These are phyloP conservation scores for Viridothelium virens DNA, from an alignment of 495 filamentous ascomycete genomes.

Conservation along the genomic window DNA sequence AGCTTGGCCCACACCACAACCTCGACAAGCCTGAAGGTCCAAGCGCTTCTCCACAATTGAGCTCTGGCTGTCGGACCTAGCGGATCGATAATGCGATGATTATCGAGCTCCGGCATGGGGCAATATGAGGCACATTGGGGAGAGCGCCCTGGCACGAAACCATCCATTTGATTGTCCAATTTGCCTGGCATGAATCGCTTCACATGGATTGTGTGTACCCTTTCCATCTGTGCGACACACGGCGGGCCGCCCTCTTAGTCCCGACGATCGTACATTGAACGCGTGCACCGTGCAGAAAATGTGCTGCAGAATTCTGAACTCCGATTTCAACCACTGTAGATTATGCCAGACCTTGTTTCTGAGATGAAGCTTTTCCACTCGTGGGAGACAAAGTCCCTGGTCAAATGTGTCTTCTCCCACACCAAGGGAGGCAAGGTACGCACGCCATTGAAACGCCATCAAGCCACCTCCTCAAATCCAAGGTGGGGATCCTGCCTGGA, in stretches of 20 bases:
- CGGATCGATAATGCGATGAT: not conserved
- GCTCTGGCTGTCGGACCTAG: not conserved
- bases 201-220: not conserved
- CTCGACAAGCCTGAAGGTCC: not conserved
- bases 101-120: not conserved
- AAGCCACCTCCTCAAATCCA: constrained; percentile 10
- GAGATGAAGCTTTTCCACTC: not conserved
- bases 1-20: not conserved
- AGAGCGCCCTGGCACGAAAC: not conserved
- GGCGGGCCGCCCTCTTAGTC: constrained; percentile 2
- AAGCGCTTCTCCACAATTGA: not conserved
- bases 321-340: not conserved
- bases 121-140: not conserved
- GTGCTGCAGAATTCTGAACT: not conserved
- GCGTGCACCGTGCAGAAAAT: constrained; percentile 1
- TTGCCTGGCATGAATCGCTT: not conserved
- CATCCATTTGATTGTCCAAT: not conserved
- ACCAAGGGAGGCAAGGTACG: not conserved
- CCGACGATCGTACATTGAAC: constrained; percentile 10
- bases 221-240: constrained; percentile 9
- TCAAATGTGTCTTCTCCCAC: not conserved
- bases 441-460: constrained; percentile 3
- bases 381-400: not conserved
- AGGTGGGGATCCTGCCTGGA: constrained; percentile 1
- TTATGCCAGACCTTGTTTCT: not conserved